phyloP scores from a whole-genome alignment of 305 asterid genomes.

The Fraxinus greggii region DNA sequence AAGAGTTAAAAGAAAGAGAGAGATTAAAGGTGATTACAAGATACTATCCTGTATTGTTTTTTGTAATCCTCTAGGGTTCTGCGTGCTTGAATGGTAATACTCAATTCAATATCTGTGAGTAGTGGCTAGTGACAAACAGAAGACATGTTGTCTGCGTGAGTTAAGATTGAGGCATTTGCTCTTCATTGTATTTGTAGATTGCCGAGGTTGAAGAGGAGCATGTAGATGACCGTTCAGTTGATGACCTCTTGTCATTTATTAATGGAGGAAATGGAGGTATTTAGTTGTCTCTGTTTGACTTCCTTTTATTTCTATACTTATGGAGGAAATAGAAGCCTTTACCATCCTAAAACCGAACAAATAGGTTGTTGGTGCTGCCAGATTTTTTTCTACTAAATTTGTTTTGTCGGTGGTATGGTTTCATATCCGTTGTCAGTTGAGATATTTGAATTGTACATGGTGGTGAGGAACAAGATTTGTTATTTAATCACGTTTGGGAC shows the following conservation, averaged over 20 bases:
- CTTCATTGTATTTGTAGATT: conserved; percentile 45
- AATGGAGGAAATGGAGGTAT: conserved; percentile 81
- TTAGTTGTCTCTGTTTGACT: background rate
- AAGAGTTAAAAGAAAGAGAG: conserved; percentile 82
- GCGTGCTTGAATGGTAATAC: background rate
- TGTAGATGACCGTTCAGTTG: conserved; percentile 88
- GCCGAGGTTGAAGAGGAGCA: conserved; percentile 79
- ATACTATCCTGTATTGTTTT: conserved; percentile 19
- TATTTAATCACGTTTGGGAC: background rate
- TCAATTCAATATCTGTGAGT: conserved; percentile 19
- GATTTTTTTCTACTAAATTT: background rate
- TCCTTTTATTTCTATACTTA: conserved; percentile 14
- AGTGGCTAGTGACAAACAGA: conserved; percentile 14
- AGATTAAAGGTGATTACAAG: conserved; percentile 61
- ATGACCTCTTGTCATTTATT: conserved; percentile 86
- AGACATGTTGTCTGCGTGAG: conserved; percentile 13
- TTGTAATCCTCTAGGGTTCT: background rate
- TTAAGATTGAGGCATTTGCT: conserved; percentile 33
- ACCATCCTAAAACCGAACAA: background rate
- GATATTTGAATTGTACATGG: background rate
- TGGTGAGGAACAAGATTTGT: background rate
- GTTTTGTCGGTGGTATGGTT: background rate
- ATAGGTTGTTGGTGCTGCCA: background rate
- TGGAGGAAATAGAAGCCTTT: background rate
- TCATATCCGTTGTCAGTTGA: background rate